Evolutionary conservation across 202 grass and related monocot species (phyloP), one percentile per base, ranked within the genome.

Genomic region (Dendrocalamus latiflorus): DNA sequence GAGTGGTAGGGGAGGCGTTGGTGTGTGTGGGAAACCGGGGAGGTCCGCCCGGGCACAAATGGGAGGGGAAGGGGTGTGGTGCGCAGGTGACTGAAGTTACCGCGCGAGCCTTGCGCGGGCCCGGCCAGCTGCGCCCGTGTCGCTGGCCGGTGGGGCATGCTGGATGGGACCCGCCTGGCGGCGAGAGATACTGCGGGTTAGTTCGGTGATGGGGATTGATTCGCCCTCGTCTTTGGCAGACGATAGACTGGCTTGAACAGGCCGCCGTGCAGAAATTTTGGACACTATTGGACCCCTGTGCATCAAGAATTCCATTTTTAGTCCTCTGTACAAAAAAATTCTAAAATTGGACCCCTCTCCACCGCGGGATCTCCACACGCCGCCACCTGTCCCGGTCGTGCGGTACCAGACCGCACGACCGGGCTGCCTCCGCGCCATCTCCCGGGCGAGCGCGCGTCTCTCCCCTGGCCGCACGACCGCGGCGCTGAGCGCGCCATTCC

Each of bases 41-140:
- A 1, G 2, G 63, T 70, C 65, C n/a, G 21, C 55, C 50, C 33
- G 1, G 54, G 11, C 82, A 71, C 18, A 43, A 16, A 51, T 34
- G n/a, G 28, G 5, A 54, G 41, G 3, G 48, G 14, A 20, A 3
- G 3, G 6, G 4, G 36, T 17, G 56, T 14, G 59, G 1, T 13
- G 73, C 44, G 81, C 81, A 69, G 86, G 66, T 77, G 77, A 34
- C 0, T 26, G 59, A 22, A 22, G 59, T 42, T 70, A 82, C 78
- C 72, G 7, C 21, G 17, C 50, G 63, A 9, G 18, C 9, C 38
- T 26, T 25, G 76, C 50, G 17, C 26, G 3, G 28, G 39, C 8
- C 8, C 22, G 12, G 22, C 24, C 0, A 1, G 2, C 2, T 0
- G 10, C 6, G 9, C 28, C 28, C 6, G 1, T 4, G 7, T 57